These are phyloP conservation scores for Pythium inflatum DNA, from an alignment of 352 stramenopile genomes.

Conservation along the genomic window DNA sequence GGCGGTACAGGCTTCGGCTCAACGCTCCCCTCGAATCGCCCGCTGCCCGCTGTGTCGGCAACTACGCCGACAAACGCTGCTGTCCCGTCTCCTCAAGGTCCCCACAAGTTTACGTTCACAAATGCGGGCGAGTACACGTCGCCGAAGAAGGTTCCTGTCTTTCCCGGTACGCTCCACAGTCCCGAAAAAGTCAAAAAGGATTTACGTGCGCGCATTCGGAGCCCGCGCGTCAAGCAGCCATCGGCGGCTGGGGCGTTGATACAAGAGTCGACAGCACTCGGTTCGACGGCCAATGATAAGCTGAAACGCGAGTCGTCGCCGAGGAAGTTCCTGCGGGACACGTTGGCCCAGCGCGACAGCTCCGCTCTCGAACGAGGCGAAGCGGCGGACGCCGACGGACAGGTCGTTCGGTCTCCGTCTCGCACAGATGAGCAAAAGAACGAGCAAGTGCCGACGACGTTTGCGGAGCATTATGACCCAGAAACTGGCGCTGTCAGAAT, in stretches of 20 bases:
- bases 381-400: slow-evolving; percentile 18
- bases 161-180: slow-evolving; percentile 63
- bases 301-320: slow-evolving; percentile 61
- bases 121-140: slow-evolving; percentile 69
- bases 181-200: slow-evolving; percentile 51
- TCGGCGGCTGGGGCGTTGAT: not conserved
- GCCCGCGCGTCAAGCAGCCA: slow-evolving; percentile 34
- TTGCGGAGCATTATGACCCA: slow-evolving; percentile 52
- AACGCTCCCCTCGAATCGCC: slow-evolving; percentile 62
- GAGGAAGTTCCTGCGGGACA: slow-evolving; percentile 66
- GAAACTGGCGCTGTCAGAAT: slow-evolving; percentile 47
- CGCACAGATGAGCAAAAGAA: slow-evolving; percentile 21
- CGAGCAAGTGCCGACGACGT: slow-evolving; percentile 38
- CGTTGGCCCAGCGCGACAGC: slow-evolving; percentile 33
- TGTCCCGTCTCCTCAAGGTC: slow-evolving; percentile 12
- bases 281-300: slow-evolving; percentile 28
- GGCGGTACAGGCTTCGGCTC: slow-evolving; percentile 63
- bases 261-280: not conserved
- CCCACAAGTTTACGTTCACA: slow-evolving; percentile 76
- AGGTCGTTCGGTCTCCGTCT: slow-evolving; percentile 18
- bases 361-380: slow-evolving; percentile 16
- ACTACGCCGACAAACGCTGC: not conserved
- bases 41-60: slow-evolving; percentile 41
- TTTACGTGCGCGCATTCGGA: slow-evolving; percentile 11
- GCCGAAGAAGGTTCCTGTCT: slow-evolving; percentile 78